These are phyloP conservation scores for Trichosphaerium sp. DNA, from an alignment of 78 protist genomes.

Conservation along the genomic window DNA sequence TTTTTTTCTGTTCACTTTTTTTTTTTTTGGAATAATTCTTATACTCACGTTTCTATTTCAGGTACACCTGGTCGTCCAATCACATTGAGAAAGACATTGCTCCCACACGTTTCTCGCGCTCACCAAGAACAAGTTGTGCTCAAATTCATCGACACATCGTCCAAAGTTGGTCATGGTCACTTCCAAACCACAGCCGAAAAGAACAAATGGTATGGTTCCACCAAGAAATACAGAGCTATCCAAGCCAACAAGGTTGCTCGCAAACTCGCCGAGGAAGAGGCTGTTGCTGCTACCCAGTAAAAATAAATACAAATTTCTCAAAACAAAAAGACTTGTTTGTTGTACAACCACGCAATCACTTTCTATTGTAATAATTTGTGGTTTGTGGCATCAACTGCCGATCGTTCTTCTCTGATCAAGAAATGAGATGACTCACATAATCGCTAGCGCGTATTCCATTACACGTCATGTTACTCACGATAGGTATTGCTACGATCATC, in stretches of 20 bases:
- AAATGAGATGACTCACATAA: too few species aligned
- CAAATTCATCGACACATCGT: constrained; percentile 99
- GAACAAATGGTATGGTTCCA: constrained; percentile 70
- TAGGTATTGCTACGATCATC: too few species aligned
- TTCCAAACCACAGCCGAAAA: constrained; percentile 98
- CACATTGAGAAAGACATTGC: constrained; percentile 92
- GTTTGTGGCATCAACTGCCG: too few species aligned
- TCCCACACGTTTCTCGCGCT: constrained; percentile 57
- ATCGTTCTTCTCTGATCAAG: too few species aligned
- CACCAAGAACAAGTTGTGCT: constrained; percentile 76
- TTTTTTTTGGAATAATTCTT: background rate
- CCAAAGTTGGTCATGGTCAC: constrained; percentile 98
- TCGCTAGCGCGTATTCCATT: too few species aligned
- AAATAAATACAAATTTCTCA: too few species aligned
- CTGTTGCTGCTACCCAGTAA: too few species aligned
- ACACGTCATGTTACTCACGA: too few species aligned
- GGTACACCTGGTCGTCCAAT: constrained; percentile 83
- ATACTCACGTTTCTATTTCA: background rate
- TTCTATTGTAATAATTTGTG: too few species aligned
- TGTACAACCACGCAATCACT: too few species aligned
- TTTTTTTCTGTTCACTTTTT: background rate
- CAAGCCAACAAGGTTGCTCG: background rate
- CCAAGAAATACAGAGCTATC: constrained; percentile 30
- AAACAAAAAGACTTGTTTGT: too few species aligned
- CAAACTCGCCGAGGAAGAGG: background rate